Base-by-base conservation (phyloP, 108 stramenopile genomes). In the Cyclotella cryptica region DNA sequence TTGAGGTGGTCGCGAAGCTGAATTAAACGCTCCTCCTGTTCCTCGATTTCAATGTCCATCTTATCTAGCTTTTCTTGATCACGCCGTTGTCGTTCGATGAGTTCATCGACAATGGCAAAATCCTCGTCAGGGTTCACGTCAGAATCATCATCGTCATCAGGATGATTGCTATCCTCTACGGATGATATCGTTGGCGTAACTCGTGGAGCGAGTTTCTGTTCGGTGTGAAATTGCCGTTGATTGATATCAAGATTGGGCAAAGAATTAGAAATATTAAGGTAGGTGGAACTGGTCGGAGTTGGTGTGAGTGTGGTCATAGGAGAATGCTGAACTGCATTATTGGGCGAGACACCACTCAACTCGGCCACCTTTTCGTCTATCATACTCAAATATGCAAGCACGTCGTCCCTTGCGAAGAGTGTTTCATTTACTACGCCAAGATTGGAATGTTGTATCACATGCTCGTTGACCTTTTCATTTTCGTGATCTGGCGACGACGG, bases 31-130 rank as follows among this genome's bases (percentile, higher is more conserved):
- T 71, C 69, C 65, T 95, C 90, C 66, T 91, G 88, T 66, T 88
- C 82, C 46, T 88, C 85, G 26, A 95, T 64, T 64, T 92, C 88
- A 9, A 88, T 88, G 51, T 91, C 80, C 45, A 95, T 86, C 27
- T 85, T 70, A 15, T 75, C 72, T n/a, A 95, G 54, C 35, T 88
- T 61, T 22, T 85, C 83, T 51, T 90, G 83, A 46, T 92, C 92
- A 18, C 86, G 83, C 14, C 88, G 88, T 55, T 89, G 89, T 24
- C 19, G 35, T 17, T 78, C 69, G 27, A 70, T 47, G 60, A 78
- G 68, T 15, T 70, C 58, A 65, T 78, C 77, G 6, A 64, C 61
- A 24, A 78, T 71, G 61, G 55, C 41, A 17, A 78, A 61, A 19
- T 70, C 69, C 3, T 64, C 51, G 26, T 55, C 63, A 57, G 69